Percentiles rank a stretch among this genome's conserved stretches.
Conservation (phyloP, 257 asterid genomes). For the Rhazya stricta region DNA sequence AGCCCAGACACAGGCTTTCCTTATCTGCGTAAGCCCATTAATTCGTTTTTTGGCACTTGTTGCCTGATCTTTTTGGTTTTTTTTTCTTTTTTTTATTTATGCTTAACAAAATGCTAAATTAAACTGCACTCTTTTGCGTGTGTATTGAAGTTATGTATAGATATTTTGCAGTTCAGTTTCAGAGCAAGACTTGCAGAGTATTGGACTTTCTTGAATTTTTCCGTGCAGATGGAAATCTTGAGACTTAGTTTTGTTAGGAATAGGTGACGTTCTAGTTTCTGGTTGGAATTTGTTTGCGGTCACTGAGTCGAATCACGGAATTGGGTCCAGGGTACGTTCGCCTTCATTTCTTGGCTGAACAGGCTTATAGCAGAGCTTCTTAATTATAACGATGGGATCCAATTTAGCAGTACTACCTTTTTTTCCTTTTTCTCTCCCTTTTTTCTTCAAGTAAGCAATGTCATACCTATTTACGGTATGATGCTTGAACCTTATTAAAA, state of each 20-base stretch:
- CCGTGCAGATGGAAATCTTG: not conserved
- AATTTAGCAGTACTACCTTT: not conserved
- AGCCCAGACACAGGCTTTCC: constrained; percentile 58
- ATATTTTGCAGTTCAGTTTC: not conserved
- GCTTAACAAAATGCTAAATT: not conserved
- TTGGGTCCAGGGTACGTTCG: too few relatives aligned
- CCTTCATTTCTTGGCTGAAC: too few relatives aligned
- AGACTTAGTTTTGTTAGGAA: not conserved
- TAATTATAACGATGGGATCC: not conserved
- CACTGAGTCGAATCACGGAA: not conserved
- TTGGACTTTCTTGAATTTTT: not conserved
- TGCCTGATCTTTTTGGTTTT: not conserved
- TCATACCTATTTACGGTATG: not conserved
- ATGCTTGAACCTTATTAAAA: not conserved
- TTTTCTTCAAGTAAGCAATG: not conserved
- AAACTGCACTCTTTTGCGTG: not conserved
- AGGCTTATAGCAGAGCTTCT: not conserved
- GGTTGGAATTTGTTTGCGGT: not conserved
- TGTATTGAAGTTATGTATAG: not conserved
- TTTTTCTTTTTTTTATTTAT: too few relatives aligned
- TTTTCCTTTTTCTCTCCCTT: too few relatives aligned
- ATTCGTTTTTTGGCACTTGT: not conserved
- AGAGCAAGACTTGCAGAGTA: not conserved
- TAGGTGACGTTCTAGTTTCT: not conserved
- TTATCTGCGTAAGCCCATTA: constrained; percentile 31